A percentile compares a stretch with the other conserved stretches of the same genome.
These are phyloP conservation scores for Acanthamoeba sp. DNA, from an alignment of 208 protist species.

Conservation along the genomic window DNA sequence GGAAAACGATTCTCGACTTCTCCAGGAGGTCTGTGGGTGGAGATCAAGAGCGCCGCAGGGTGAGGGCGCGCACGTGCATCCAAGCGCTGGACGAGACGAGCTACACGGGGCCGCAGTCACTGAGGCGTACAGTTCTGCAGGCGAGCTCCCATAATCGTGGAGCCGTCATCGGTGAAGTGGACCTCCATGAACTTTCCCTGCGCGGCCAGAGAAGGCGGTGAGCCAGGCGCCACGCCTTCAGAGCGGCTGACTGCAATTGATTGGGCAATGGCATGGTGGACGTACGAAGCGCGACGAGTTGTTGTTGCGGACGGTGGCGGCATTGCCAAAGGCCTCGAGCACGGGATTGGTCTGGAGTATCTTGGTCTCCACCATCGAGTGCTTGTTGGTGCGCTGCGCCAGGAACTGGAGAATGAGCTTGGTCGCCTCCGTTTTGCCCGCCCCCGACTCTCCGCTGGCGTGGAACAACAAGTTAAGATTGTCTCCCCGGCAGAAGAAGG, in stretches of 20 bases:
- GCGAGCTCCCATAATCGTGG: constrained; percentile 77
- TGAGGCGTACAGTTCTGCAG: constrained; percentile 79
- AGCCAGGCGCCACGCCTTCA: no score
- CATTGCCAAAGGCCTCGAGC: constrained; percentile 87
- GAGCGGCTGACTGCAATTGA: no score
- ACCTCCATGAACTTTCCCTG: constrained; percentile 88
- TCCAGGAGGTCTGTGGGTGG: constrained; percentile 86
- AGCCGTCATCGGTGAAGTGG: constrained; percentile 79
- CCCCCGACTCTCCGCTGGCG: constrained; percentile 88
- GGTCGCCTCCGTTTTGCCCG: constrained; percentile 90
- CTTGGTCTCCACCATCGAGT: constrained; percentile 84
- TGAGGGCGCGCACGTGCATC: no score
- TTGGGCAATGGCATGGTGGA: no score
- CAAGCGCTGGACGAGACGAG: neutral
- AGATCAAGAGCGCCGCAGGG: neutral
- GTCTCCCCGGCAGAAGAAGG: neutral
- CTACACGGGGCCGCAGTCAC: no score
- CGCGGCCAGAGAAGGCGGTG: constrained; percentile 76
- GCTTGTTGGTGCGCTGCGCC: constrained; percentile 63
- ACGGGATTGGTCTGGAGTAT: constrained; percentile 86
- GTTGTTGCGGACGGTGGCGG: constrained; percentile 87
- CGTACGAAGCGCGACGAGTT: constrained; percentile 89
- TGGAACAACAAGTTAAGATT: no score
- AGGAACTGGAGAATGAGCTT: constrained; percentile 71
- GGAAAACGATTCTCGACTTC: constrained; percentile 90